Base-by-base conservation (phyloP, 371 early-diverging fungal species). In the Paraphysoderma sedebokerense region DNA sequence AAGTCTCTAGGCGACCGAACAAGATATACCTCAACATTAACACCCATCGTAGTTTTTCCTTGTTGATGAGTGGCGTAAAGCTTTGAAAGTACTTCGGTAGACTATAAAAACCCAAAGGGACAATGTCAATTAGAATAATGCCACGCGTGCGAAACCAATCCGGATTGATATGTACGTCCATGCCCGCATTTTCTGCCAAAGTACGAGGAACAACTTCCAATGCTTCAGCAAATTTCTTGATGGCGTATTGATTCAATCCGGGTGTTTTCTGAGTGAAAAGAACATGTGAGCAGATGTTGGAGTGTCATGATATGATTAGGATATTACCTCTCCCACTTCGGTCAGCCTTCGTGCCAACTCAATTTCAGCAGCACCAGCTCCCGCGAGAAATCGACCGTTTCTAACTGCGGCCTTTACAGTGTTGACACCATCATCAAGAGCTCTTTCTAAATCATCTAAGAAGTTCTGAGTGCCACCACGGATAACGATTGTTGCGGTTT, bases 371-470 rank as follows among this genome's bases (percentile, higher is more conserved):
- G 98, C 98, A 58, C 95, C 96, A 35, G 96, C 98, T 55, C 98
- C 98, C 31, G 93, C 72, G 24, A 95, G 70, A 31, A 96, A 66
- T 22, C 88, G 82, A 36, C 69, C 64, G 59, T 95, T 90, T 61
- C 84, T 85, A 30, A 84, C 79, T 38, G 86, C 71, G 45, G 96
- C 87, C 72, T 97, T 98, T 52, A 98, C 79, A 34, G 81, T 79
- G 59, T 95, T 97, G 49, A 98, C 88, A 63, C 95, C 98, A 56
- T 97, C 98, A 65, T 98, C 95, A 28, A 98, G 70, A 27, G 97
- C 95, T 50, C 98, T 85, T 66, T 98, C 98, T 46, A 96, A 71
- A 65, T 98, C 98, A 55, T 97, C 98, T 62, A 98, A 72, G 52
- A 81, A 70, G 69, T 97, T 96, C 63, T 81, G 82, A n/a, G 98